Base-by-base conservation (phyloP, 1,284 basidiomycete species). In the Moesziomyces sp. region DNA sequence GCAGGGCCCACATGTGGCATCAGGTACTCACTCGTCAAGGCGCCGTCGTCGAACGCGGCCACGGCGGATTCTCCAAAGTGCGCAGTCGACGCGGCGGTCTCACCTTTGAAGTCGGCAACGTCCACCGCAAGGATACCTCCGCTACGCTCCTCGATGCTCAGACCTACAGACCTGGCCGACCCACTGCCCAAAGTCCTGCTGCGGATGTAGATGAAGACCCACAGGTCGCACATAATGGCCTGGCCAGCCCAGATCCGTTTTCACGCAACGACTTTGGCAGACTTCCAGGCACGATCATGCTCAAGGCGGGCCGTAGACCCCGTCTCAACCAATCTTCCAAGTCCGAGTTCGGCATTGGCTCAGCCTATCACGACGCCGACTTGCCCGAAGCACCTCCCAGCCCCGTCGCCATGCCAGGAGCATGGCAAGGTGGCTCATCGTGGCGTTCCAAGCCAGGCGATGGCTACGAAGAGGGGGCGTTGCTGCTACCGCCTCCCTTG, bases 341-440 rank as follows among this genome's bases (percentile, higher is more conserved):
- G 28, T 62, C 64, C n/a, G 72, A 73, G 23, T 78, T 68, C 14
- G 78, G 76, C 13, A 47, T 59, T n/a, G 77, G 72, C 23, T 80
- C 78, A 4, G 46, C 72, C 1, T 71, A 47, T 23, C 60, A 65
- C 44, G 40, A 55, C 9, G 52, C 58, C 13, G 65, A 46, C 5
- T 59, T 73, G 3, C 73, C 69, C 14, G 78, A 81, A 14, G 70
- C 77, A 3, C 81, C 81, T 46, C 77, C 79, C 2, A 77, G 76
- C 33, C 81, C 81, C 6, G 53, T 83, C 8, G 79, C 69, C 5
- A 83, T 83, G 81, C 81, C 81, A 0, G 81, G 81, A n/a, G 78
- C 73, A 1, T 83, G 76, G 78, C 74, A 65, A 1, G 76, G 71
- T 18, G 76, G 77, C 14, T 58, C 58, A 7, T 60, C 67, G 8